Conservation (phyloP, 345 rosid genomes). For the Turnera subulata region DNA sequence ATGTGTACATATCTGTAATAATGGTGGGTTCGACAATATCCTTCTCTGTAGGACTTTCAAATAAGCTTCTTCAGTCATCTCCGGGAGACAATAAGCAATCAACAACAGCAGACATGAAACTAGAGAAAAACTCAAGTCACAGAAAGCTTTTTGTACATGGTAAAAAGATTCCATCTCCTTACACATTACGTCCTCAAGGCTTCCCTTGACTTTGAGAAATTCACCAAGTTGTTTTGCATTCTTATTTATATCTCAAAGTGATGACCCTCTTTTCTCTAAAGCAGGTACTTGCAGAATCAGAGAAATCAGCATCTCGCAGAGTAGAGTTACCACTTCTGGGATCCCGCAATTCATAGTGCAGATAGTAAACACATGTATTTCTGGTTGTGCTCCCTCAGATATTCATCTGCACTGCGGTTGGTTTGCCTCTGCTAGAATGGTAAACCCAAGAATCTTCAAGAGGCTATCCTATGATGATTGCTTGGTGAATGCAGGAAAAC, state of each 20-base stretch:
- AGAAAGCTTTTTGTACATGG: conserved; percentile 39
- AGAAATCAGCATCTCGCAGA: conserved; percentile 53
- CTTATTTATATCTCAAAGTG: no score
- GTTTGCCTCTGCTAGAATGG: conserved; percentile 55
- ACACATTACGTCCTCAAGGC: not conserved
- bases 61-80: conserved; percentile 8
- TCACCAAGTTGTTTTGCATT: not conserved
- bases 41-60: conserved; percentile 13
- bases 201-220: not conserved
- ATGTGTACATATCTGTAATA: no score
- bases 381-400: conserved; percentile 40
- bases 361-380: conserved; percentile 47
- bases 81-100: conserved; percentile 15
- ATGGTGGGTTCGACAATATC: no score
- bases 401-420: conserved; percentile 54
- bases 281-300: conserved; percentile 37
- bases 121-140: conserved; percentile 6
- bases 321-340: conserved; percentile 41
- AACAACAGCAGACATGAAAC: not conserved
- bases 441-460: conserved; percentile 46
- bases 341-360: conserved; percentile 52
- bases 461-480: conserved; percentile 53
- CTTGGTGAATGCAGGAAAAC: conserved; percentile 46
- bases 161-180: conserved; percentile 7
- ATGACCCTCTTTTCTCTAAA: not conserved